These are phyloP conservation scores for Hypoxylon fragiforme DNA, from an alignment of 495 filamentous ascomycete species.

Conservation along the genomic window DNA sequence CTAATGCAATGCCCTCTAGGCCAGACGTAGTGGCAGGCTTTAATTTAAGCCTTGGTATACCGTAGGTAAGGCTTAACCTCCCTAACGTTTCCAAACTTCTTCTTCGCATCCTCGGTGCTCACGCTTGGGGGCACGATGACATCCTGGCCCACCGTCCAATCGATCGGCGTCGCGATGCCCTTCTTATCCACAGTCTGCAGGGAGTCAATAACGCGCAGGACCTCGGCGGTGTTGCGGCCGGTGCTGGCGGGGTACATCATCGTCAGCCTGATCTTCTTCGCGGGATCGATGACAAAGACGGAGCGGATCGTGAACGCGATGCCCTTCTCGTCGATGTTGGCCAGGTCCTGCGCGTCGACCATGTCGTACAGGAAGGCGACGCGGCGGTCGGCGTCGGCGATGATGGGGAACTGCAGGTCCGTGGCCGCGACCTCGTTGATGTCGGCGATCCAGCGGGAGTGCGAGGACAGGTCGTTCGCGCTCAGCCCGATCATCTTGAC, in stretches of 20 bases:
- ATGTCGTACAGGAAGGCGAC: conserved; percentile 92
- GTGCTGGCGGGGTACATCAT: conserved; percentile 96
- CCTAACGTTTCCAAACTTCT: conserved; percentile 85
- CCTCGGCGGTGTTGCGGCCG: conserved; percentile 93
- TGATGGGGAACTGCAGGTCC: conserved; percentile 88
- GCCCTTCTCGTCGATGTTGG: conserved; percentile 91
- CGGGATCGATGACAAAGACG: conserved; percentile 97
- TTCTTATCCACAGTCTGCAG: conserved; percentile 96
- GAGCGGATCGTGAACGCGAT: conserved; percentile 97
- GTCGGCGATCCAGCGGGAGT: conserved; percentile 84
- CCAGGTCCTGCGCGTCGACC: conserved; percentile 74
- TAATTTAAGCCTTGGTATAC: too few relatives aligned
- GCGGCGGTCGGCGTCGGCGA: conserved; percentile 92
- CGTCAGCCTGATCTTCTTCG: conserved; percentile 93
- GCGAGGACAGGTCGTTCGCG: conserved; percentile 69
- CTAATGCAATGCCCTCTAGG: not conserved
- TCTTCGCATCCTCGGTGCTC: conserved; percentile 82
- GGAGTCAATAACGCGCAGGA: conserved; percentile 91
- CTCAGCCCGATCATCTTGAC: conserved; percentile 96
- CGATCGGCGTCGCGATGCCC: conserved; percentile 89
- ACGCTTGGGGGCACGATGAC: conserved; percentile 92
- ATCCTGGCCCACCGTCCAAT: conserved; percentile 86
- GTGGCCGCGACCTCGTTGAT: conserved; percentile 86
- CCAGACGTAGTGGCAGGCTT: too few relatives aligned
- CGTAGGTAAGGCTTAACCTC: conserved; percentile 91